Evolutionary conservation across 2,329 filamentous ascomycete genomes (phyloP), one percentile per base, ranked within the genome.

Genomic region (Cryphonectria nitschkei): DNA sequence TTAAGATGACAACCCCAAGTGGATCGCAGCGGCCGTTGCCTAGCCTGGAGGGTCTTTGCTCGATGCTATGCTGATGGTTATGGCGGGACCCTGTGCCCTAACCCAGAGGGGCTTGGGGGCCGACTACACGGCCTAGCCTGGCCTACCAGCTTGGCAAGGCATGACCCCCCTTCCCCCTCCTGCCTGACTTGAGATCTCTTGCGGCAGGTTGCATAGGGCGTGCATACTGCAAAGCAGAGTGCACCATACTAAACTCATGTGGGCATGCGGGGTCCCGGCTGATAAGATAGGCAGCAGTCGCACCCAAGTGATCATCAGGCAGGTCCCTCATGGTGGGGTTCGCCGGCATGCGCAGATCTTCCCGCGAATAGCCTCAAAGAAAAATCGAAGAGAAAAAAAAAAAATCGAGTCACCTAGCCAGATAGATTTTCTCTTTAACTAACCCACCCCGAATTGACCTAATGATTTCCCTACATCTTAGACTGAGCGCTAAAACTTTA

Each of bases 21-120:
- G 46, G 46, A 50, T 50, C 46, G 46, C 37, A 50, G 22, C 46
- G 19, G 22, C 22, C 46, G 6, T n/a, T 50, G 19, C 46, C 46
- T 50, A 50, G 19, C 46, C 22, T n/a, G 46, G 46, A 6, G 16
- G 16, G 6, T 46, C 43, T 46, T 46, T 54, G 9, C 22, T 26
- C n/a, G 65, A 70, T 41, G 26, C 43, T 46, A 16, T 7, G 39
- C 67, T 14, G 67, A 68, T 11, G 9, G 11, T 54, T 54, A 22
- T 26, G 50, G 19, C 43, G 6, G 43, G 19, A 22, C 50, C n/a
- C 50, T 54, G n/a, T 54, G 13, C 26, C 52, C 52, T 56, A 56
- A 56, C 52, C 52, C 52, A 29, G 52, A 56, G n/a, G 52, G 68
- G 22, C 70, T 71, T 32, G n/a, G 67, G 71, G 41, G 50, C 58